phyloP scores from a whole-genome alignment of 192 early-diverging fungal genomes.

The Linnemannia hyalina region DNA sequence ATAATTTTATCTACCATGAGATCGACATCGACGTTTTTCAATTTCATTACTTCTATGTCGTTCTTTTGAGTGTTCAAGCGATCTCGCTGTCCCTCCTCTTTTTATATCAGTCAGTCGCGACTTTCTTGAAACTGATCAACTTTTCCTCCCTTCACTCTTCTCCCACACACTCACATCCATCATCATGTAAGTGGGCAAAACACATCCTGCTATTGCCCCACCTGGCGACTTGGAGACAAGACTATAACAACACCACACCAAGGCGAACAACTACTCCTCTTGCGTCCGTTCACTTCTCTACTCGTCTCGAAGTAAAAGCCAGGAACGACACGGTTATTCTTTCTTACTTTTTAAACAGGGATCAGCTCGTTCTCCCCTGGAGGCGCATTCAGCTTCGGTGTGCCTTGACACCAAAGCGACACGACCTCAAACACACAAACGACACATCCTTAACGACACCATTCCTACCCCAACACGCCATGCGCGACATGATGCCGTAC shows the following conservation, averaged over 20 bases:
- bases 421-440: not conserved
- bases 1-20: slow-evolving; percentile 7
- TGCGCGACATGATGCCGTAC: not conserved
- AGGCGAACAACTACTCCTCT: not conserved
- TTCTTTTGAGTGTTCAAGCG: not conserved
- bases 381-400: not conserved
- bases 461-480: not conserved
- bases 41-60: not conserved
- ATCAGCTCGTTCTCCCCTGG: not conserved
- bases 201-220: slow-evolving; percentile 4
- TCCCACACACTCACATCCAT: not conserved
- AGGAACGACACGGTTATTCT: not conserved
- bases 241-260: not conserved
- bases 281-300: no score
- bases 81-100: not conserved
- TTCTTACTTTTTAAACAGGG: not conserved
- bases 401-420: not conserved
- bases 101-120: not conserved
- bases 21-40: not conserved
- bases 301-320: not conserved
- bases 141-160: not conserved
- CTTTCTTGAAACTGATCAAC: slow-evolving; percentile 6
- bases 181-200: slow-evolving; percentile 1
- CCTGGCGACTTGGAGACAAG: not conserved
- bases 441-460: not conserved